A percentile compares a stretch with the other conserved stretches of the same genome.
These are phyloP conservation scores for Nymphaea colorata DNA, from an alignment of 164 flowering plant genomes.

Conservation along the genomic window DNA sequence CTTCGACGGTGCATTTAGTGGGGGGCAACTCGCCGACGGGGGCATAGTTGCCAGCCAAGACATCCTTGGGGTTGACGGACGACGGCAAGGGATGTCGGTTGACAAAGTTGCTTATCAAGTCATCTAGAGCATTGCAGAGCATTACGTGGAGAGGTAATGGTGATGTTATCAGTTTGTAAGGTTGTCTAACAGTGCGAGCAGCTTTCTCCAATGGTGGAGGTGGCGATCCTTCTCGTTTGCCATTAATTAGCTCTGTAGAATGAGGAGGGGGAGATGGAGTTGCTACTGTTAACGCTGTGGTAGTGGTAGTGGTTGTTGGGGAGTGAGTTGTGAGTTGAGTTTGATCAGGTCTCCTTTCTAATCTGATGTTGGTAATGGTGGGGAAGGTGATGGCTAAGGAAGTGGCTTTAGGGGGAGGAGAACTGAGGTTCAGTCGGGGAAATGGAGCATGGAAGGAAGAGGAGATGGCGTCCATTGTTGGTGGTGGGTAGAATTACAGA, in stretches of 20 bases:
- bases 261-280: neutral
- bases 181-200: neutral
- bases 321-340: neutral
- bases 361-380: neutral
- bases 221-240: neutral
- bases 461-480: conserved; percentile 7
- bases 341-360: neutral
- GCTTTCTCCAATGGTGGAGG: neutral
- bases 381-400: neutral
- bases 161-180: conserved; percentile 8
- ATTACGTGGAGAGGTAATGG: conserved; percentile 10
- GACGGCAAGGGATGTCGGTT: conserved; percentile 19
- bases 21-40: too few relatives aligned
- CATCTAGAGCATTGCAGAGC: conserved; percentile 34
- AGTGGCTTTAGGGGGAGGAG: neutral
- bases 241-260: neutral
- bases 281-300: neutral
- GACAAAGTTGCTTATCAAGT: conserved; percentile 49
- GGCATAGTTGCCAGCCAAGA: too few relatives aligned
- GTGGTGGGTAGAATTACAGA: too few relatives aligned
- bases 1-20: conserved; percentile 11
- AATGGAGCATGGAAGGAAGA: conserved; percentile 4
- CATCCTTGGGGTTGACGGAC: too few relatives aligned
- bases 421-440: neutral
- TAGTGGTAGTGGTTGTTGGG: neutral